Conservation (phyloP, 2,329 filamentous ascomycete genomes). For the Paraphaeosphaeria sporulosa region DNA sequence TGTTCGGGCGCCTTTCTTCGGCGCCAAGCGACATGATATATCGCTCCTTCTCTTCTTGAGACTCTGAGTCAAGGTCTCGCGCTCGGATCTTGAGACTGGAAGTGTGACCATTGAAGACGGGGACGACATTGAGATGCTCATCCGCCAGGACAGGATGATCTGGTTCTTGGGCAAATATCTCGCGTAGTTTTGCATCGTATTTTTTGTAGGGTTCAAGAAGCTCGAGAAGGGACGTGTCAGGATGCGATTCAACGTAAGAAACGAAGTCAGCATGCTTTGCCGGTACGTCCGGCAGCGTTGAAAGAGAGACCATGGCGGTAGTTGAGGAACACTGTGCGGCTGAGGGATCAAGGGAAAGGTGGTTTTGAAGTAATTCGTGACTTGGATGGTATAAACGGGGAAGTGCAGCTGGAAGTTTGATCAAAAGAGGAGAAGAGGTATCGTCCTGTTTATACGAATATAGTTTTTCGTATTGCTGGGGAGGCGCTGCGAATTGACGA, state of each 20-base stretch:
- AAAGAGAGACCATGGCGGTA: constrained; percentile 19
- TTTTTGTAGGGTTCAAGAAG: constrained; percentile 71
- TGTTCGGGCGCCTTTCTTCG: constrained; percentile 67
- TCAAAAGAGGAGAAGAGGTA: neutral
- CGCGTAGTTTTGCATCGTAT: constrained; percentile 72
- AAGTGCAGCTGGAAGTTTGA: neutral
- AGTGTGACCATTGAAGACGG: constrained; percentile 67
- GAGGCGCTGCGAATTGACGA: neutral
- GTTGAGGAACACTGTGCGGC: neutral
- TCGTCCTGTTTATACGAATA: neutral
- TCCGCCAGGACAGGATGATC: constrained; percentile 65
- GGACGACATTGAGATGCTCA: constrained; percentile 68
- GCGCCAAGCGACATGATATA: constrained; percentile 75
- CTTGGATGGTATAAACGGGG: neutral
- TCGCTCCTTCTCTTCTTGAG: constrained; percentile 65
- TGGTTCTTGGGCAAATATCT: constrained; percentile 73
- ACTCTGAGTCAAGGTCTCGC: constrained; percentile 65
- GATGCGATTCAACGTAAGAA: constrained; percentile 63
- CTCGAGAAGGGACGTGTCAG: constrained; percentile 62
- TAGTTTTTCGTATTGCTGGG: neutral
- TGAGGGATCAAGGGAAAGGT: neutral
- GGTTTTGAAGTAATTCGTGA: neutral
- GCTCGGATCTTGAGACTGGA: constrained; percentile 67
- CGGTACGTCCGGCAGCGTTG: constrained; percentile 47
- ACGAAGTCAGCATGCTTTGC: constrained; percentile 53